These are phyloP conservation scores for Pseudogymnoascus sp. DNA, from an alignment of 2,329 filamentous ascomycete species.

Conservation along the genomic window DNA sequence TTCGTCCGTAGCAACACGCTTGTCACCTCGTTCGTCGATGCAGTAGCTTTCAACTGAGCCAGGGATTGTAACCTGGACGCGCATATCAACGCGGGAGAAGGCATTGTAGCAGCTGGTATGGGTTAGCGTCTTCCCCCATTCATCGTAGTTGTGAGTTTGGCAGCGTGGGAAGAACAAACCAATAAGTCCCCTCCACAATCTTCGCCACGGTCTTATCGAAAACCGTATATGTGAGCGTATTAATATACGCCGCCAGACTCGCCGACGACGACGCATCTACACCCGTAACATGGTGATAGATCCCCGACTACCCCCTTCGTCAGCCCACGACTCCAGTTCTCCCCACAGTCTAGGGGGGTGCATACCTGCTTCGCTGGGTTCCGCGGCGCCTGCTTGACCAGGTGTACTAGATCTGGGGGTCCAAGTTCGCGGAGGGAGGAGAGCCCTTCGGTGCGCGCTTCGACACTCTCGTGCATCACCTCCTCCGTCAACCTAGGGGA, in stretches of 20 bases:
- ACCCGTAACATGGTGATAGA: constrained; percentile 97
- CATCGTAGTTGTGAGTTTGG: not conserved
- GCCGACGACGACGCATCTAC: constrained; percentile 96
- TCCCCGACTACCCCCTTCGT: constrained; percentile 59
- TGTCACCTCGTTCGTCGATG: constrained; percentile 93
- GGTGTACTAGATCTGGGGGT: constrained; percentile 89
- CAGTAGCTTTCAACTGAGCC: constrained; percentile 96
- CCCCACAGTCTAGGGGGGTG: not conserved
- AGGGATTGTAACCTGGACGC: constrained; percentile 93
- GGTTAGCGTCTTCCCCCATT: constrained; percentile 21
- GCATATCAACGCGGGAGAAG: constrained; percentile 96
- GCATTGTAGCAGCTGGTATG: constrained; percentile 83
- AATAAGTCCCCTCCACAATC: constrained; percentile 90
- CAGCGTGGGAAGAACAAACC: constrained; percentile 45
- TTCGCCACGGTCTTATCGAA: constrained; percentile 71
- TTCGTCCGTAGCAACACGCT: constrained; percentile 84
- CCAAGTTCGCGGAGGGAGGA: constrained; percentile 83
- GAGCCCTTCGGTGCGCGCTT: constrained; percentile 85
- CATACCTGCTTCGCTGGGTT: constrained; percentile 50
- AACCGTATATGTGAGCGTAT: constrained; percentile 88
- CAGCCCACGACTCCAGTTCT: not conserved
- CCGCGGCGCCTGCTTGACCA: constrained; percentile 66
- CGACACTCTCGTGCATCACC: constrained; percentile 82
- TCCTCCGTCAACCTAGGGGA: constrained; percentile 78
- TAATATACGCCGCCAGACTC: constrained; percentile 95